phyloP scores from a whole-genome alignment of 2,329 filamentous ascomycete species.

The Colletotrichum sp. region DNA sequence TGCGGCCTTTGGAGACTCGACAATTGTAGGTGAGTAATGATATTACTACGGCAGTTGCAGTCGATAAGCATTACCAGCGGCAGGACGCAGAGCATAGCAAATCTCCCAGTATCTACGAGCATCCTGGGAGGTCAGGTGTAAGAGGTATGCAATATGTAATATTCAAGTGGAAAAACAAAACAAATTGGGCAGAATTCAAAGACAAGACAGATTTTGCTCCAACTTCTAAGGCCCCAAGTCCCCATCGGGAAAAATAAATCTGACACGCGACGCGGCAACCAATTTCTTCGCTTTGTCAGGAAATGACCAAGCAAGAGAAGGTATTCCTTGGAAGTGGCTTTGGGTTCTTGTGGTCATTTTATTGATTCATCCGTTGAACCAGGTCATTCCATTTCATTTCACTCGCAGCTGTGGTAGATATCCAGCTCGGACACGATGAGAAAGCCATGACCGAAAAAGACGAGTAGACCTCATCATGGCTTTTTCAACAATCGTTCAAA shows the following conservation, averaged over 20 bases:
- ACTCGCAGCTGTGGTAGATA: neutral
- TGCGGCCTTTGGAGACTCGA: neutral
- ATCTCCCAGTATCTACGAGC: slow-evolving; percentile 4
- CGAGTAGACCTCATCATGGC: neutral
- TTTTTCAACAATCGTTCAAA: neutral
- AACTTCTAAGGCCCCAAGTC: neutral
- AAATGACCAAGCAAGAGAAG: neutral
- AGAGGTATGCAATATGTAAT: neutral
- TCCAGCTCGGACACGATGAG: neutral
- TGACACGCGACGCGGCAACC: slow-evolving; percentile 13
- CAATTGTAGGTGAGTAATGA: neutral
- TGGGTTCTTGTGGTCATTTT: neutral
- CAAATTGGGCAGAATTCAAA: neutral
- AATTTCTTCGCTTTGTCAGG: neutral
- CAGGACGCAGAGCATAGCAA: slow-evolving; percentile 2
- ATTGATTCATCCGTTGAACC: neutral
- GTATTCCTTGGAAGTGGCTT: neutral
- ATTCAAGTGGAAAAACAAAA: neutral
- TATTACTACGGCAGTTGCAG: neutral
- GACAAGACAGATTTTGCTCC: neutral
- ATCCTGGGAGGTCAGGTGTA: neutral
- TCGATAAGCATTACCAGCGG: neutral
- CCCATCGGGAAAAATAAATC: neutral
- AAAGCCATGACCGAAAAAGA: neutral
- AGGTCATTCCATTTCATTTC: neutral